A percentile compares a stretch with the other conserved stretches of the same genome.
Conservation (phyloP, 495 filamentous ascomycete genomes). For the Cenococcum geophilum region DNA sequence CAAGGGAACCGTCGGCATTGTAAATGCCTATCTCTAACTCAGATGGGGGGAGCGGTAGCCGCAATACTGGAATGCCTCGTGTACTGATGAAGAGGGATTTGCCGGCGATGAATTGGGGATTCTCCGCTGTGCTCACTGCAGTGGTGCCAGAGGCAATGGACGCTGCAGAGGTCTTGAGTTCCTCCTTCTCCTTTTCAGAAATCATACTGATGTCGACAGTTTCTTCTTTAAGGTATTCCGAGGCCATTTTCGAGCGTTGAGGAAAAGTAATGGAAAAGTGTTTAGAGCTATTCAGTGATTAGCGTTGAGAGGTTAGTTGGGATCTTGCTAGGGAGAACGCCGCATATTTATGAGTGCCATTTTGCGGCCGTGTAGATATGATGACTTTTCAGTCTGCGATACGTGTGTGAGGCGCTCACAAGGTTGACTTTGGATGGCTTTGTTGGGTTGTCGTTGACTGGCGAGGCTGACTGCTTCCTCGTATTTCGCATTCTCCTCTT, state of each 20-base stretch:
- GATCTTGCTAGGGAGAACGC: not conserved
- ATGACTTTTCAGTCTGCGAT: not conserved
- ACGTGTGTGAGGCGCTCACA: not conserved
- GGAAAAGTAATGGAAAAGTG: not conserved
- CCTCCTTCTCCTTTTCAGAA: slow-evolving; percentile 15
- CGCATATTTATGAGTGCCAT: not conserved
- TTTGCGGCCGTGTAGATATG: not conserved
- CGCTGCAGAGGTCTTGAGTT: slow-evolving; percentile 16
- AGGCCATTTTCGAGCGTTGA: not conserved
- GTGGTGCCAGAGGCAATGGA: slow-evolving; percentile 21
- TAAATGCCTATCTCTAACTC: slow-evolving; percentile 46
- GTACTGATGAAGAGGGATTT: slow-evolving; percentile 44
- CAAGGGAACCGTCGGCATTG: slow-evolving; percentile 34
- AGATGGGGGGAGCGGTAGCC: slow-evolving; percentile 41
- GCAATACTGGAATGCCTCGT: slow-evolving; percentile 41
- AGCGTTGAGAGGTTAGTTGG: not conserved
- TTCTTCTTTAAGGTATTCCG: not conserved
- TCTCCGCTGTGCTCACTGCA: not conserved
- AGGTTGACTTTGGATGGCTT: not conserved
- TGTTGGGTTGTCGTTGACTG: not conserved
- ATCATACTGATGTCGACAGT: slow-evolving; percentile 15
- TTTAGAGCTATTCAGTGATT: not conserved
- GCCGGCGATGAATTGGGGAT: slow-evolving; percentile 36
- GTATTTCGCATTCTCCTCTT: not conserved
- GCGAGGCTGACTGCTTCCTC: not conserved